These are phyloP conservation scores for Curvularia sp. DNA, from an alignment of 2,329 filamentous ascomycete genomes.

Conservation along the genomic window DNA sequence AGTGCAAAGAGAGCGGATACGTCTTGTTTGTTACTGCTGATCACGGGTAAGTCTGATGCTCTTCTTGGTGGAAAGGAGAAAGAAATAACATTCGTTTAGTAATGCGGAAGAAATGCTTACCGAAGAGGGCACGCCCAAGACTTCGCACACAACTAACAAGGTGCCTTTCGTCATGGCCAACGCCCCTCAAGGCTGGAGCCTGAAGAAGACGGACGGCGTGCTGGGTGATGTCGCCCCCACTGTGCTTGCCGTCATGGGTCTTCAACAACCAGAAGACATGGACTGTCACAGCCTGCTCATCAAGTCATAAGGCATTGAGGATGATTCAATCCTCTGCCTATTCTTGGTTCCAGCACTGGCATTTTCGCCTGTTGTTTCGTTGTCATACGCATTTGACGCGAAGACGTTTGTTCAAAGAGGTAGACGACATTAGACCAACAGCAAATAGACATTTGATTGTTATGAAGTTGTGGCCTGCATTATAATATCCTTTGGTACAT, in stretches of 20 bases:
- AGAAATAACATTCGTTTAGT: constrained; percentile 48
- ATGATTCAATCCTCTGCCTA: not conserved
- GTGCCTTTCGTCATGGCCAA: constrained; percentile 99
- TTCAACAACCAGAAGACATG: constrained; percentile 92
- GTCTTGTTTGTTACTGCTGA: constrained; percentile 94
- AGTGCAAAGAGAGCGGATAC: constrained; percentile 92
- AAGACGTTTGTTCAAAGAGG: not conserved
- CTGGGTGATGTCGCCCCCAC: constrained; percentile 98
- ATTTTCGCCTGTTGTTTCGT: not conserved
- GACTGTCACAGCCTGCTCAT: constrained; percentile 82
- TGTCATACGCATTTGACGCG: not conserved
- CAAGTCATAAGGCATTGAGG: constrained; percentile 61
- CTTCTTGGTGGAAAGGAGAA: not conserved
- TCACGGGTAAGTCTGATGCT: constrained; percentile 70
- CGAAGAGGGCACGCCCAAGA: constrained; percentile 94
- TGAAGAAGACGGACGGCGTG: constrained; percentile 87
- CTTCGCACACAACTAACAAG: constrained; percentile 96
- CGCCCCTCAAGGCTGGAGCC: constrained; percentile 84
- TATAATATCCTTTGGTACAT: not conserved
- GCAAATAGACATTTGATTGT: constrained; percentile 3
- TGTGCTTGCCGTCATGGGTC: constrained; percentile 85
- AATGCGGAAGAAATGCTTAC: constrained; percentile 99
- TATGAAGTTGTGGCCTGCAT: not conserved
- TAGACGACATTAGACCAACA: constrained; percentile 3
- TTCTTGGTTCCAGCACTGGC: not conserved